A percentile compares a stretch with the other conserved stretches of the same genome.
Conservation (phyloP, 345 rosid genomes). For the Noccaea caerulescens region DNA sequence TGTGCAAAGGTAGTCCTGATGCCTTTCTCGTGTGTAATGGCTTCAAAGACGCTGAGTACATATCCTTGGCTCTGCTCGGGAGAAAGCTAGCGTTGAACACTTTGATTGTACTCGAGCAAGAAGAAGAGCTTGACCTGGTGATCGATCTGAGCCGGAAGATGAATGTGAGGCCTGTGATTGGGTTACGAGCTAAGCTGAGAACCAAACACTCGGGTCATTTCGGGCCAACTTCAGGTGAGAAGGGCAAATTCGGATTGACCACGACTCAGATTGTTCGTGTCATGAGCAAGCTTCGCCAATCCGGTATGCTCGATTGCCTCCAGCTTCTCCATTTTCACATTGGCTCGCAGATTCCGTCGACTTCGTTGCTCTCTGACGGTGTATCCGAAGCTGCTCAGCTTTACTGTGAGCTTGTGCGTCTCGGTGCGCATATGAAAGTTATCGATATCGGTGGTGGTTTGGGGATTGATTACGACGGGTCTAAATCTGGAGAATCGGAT, state of each 20-base stretch:
- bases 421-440: slow-evolving; percentile 85
- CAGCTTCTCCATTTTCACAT: slow-evolving; percentile 92
- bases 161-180: slow-evolving; percentile 69
- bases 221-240: slow-evolving; percentile 94
- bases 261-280: slow-evolving; percentile 81
- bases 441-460: slow-evolving; percentile 91
- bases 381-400: slow-evolving; percentile 90
- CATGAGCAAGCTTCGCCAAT: slow-evolving; percentile 60
- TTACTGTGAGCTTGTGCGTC: slow-evolving; percentile 84
- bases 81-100: slow-evolving; percentile 73
- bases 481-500: slow-evolving; percentile 82
- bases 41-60: slow-evolving; percentile 82
- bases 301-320: slow-evolving; percentile 83
- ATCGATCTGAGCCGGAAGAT: slow-evolving; percentile 71
- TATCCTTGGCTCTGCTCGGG: slow-evolving; percentile 76
- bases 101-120: slow-evolving; percentile 89
- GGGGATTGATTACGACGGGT: slow-evolving; percentile 94
- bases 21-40: slow-evolving; percentile 87
- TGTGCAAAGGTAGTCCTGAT: slow-evolving; percentile 80
- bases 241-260: slow-evolving; percentile 87
- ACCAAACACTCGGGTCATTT: slow-evolving; percentile 98
- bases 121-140: slow-evolving; percentile 88
- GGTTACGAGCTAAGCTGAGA: slow-evolving; percentile 92
- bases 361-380: slow-evolving; percentile 70
- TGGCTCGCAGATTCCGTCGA: slow-evolving; percentile 92